A percentile compares a stretch with the other conserved stretches of the same genome.
These are phyloP conservation scores for Metschnikowia arizonensis DNA, from an alignment of 805 yeast species.

Conservation along the genomic window DNA sequence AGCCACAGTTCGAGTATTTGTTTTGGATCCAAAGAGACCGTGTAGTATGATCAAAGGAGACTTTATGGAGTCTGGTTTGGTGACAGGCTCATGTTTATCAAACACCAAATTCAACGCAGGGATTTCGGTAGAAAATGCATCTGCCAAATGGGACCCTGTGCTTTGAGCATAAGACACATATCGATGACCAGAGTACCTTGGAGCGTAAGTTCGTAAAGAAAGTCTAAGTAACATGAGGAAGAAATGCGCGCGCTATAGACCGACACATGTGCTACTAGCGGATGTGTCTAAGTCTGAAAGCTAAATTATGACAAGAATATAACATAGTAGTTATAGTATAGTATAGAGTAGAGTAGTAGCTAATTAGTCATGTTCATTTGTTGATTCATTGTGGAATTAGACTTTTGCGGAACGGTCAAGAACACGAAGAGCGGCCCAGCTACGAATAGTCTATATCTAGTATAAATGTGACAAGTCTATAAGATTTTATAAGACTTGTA, in stretches of 20 bases:
- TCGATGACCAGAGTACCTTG: neutral
- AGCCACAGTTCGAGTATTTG: slow-evolving; percentile 81
- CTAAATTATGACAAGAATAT: no score
- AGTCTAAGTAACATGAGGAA: neutral
- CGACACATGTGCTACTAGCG: no score
- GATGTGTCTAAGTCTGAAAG: no score
- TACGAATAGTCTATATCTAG: no score
- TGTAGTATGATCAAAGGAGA: slow-evolving; percentile 78
- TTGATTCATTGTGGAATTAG: no score
- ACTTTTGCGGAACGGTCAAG: no score
- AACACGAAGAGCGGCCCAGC: no score
- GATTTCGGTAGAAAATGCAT: slow-evolving; percentile 31
- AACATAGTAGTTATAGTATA: no score
- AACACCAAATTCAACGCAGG: slow-evolving; percentile 52
- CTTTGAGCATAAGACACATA: neutral
- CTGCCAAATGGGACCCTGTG: slow-evolving; percentile 24
- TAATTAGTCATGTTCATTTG: no score
- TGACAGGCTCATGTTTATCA: slow-evolving; percentile 40
- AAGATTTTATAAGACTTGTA: no score
- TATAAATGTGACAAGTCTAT: no score
- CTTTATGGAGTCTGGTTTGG: slow-evolving; percentile 22
- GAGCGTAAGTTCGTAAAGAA: neutral
- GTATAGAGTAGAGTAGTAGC: no score
- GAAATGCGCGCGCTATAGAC: slow-evolving; percentile 4
- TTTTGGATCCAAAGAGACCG: slow-evolving; percentile 82